phyloP scores from a whole-genome alignment of 2,329 filamentous ascomycete species.

The Diaporthe citriasiana region DNA sequence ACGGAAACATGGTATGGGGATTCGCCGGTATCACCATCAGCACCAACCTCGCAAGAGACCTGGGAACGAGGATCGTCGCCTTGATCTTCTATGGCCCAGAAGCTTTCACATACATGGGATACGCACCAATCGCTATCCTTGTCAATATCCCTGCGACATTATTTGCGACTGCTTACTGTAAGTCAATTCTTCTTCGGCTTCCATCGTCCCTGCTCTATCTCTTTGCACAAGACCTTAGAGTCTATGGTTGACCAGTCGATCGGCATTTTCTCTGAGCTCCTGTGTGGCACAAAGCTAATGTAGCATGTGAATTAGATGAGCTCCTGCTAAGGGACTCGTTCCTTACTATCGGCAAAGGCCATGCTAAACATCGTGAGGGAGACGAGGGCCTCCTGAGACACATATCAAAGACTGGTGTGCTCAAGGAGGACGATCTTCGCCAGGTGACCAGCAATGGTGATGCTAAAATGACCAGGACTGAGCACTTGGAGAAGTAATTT shows the following conservation, averaged over 20 bases:
- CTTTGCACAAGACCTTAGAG: not conserved
- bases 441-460: slow-evolving; percentile 32
- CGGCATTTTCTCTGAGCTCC: too few relatives aligned
- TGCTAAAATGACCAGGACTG: slow-evolving; percentile 13
- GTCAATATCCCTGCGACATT: slow-evolving; percentile 71
- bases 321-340: slow-evolving; percentile 67
- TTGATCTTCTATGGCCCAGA: slow-evolving; percentile 69
- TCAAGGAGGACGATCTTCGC: slow-evolving; percentile 45
- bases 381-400: slow-evolving; percentile 63
- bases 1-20: slow-evolving; percentile 68
- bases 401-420: slow-evolving; percentile 54
- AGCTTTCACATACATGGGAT: slow-evolving; percentile 57
- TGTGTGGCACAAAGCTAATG: not conserved
- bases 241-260: fast-evolving
- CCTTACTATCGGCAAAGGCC: slow-evolving; percentile 63
- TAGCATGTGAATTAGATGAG: slow-evolving; percentile 46
- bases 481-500: slow-evolving; percentile 8
- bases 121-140: slow-evolving; percentile 67
- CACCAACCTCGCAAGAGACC: slow-evolving; percentile 70
- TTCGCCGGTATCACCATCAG: slow-evolving; percentile 68
- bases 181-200: not conserved
- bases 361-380: slow-evolving; percentile 63
- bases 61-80: slow-evolving; percentile 71
- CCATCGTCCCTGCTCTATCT: not conserved
- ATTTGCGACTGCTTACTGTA: slow-evolving; percentile 66